phyloP scores from a whole-genome alignment of 108 stramenopile genomes.

The Cyclotella sp. region DNA sequence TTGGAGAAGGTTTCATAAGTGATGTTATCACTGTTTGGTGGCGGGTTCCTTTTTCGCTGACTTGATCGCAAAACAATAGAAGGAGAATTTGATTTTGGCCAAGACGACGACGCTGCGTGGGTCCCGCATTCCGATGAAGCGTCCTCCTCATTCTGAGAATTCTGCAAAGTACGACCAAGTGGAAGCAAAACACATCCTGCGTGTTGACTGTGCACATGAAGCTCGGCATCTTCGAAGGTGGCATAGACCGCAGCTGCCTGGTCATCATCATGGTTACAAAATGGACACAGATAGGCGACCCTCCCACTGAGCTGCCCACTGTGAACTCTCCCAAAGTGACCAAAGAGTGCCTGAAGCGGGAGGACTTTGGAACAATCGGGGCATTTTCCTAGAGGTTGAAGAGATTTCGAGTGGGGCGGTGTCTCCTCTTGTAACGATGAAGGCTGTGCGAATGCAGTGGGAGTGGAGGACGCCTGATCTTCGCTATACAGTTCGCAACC shows the following conservation, averaged over 20 bases:
- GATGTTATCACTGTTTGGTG: neutral
- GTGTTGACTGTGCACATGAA: neutral
- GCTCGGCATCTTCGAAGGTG: neutral
- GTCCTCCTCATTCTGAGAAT: no score
- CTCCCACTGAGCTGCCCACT: slow-evolving; percentile 12
- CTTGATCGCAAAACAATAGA: no score
- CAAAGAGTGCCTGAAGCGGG: slow-evolving; percentile 23
- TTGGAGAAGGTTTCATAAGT: neutral
- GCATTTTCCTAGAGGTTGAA: slow-evolving; percentile 25
- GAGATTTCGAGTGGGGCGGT: neutral
- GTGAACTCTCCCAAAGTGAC: slow-evolving; percentile 32
- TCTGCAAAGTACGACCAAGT: no score
- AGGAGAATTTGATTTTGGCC: no score
- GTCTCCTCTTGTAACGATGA: neutral
- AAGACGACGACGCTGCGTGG: no score
- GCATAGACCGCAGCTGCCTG: neutral
- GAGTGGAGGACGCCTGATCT: neutral
- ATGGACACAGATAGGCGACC: neutral
- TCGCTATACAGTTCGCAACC: neutral
- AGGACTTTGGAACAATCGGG: slow-evolving; percentile 23
- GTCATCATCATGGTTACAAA: neutral
- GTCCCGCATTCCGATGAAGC: no score
- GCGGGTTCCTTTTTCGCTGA: neutral
- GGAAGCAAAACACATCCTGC: neutral
- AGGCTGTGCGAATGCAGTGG: neutral